Base-by-base conservation (phyloP, 1,139 yeast genomes). In the Blastobotrys petasosporus region DNA sequence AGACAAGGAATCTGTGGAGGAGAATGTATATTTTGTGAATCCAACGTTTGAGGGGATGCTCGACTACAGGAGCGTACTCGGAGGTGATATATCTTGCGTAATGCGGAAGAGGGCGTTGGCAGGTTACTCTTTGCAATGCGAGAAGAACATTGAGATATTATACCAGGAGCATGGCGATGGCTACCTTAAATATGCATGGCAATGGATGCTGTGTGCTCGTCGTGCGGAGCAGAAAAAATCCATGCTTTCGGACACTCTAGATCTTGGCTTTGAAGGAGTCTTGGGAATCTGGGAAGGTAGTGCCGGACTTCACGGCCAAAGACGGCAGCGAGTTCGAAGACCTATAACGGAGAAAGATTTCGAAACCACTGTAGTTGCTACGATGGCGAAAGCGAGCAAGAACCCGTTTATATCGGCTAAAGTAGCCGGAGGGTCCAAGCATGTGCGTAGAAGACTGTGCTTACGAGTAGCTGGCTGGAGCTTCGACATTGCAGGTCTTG, bases 401-500 rank as follows among this genome's bases (percentile, higher is more conserved):
- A 63, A 62, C 33, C 67, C 68, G 15, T 65, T 67, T 25, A 60
- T 63, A 8, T 60, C 65, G 2, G 50, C 58, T 0, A 39, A 52
- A 2, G 51, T 53, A 1, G 51, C 60, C 4, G 54, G 57, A 7
- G 52, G 59, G 1, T 49, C 55, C 12, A 60, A 58, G 13, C 56
- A 55, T 11, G 56, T 59, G 1, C 90, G 84, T 59, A 68, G 98
- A 51, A 81, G 82, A 54, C 68, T 92, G 15, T 87, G 96, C 57
- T 70, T 92, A 65, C 79, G 85, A 39, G 86, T 86, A 3, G 82
- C 92, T 13, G 98, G 97, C 0, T 90, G 97, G 95, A 88, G 86
- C 59, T 80, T 86, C 58, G 82, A 90, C 1, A 77, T 78, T 25
- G 70, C 76, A 12, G 95, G 87, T 57, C 74, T 88, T 53, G 95